Base-by-base conservation (phyloP, 306 rosid species). In the Glycine latifolia region DNA sequence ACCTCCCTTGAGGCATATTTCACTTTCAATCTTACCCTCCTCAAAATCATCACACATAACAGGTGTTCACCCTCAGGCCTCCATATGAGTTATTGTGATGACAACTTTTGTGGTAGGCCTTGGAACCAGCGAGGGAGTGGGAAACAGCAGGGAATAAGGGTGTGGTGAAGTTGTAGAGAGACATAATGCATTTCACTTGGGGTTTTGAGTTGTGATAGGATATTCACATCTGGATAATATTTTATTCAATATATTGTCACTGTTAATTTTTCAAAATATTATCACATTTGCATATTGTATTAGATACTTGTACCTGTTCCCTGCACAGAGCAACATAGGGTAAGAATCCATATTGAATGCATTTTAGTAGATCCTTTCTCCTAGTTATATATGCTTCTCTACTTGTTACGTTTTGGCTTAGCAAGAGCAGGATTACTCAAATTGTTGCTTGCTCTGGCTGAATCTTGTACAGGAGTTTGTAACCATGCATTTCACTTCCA, bases 401-500 rank as follows among this genome's bases (percentile, higher is more conserved):
- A 39, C 44, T 5, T 35, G 39, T 35, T 39, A 39, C 44, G 6
- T 35, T 4, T 35, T 35, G 39, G 39, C 6, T 39, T 39, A 39
- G 44, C 7, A 39, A 39, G 44, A 39, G 7, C 37, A 15, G 50
- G 55, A 59, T 72, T 78, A 60, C 77, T 20, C 39, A 66, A 48
- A 69, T 15, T 73, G 48, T 81, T 74, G 41, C 77, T 68, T 76
- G 48, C 31, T 46, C 26, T 72, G 81, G 35, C 77, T 61, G 75
- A 50, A 20, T 61, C 46, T 15, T 68, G 7, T 46, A 41, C 84
- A 87, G 88, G 90, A 48, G 87, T 87, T 66, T 87, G 90, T 55
- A 87, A 87, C 89, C 98, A 95, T 79, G 97, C 98, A 43, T 95
- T 95, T 80, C 97, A 95, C 86, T 95, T 95, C 79, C 97, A 95